A percentile compares a stretch with the other conserved stretches of the same genome.
Evolutionary conservation across 192 early-diverging fungal genomes (phyloP).

Genomic region (Linnemannia zychae): DNA sequence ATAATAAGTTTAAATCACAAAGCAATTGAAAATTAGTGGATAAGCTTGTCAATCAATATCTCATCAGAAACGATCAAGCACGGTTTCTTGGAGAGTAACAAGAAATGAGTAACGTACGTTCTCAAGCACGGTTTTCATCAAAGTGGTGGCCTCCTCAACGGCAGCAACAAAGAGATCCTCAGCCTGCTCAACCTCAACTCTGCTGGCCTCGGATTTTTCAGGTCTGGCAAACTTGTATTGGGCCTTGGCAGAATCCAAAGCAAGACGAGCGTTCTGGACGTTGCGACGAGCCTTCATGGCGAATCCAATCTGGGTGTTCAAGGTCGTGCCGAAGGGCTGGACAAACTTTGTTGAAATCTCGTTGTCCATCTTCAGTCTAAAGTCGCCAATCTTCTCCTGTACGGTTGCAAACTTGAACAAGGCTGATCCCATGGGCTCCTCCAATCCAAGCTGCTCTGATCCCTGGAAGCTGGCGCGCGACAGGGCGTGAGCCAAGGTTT

Average conservation of each 20-base stretch:
- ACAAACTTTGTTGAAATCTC: slow-evolving; percentile 81
- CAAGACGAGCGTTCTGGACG: slow-evolving; percentile 85
- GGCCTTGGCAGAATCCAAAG: slow-evolving; percentile 89
- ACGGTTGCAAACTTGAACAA: slow-evolving; percentile 89
- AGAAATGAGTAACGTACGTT: slow-evolving; percentile 62
- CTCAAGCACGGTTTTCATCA: slow-evolving; percentile 95
- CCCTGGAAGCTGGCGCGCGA: slow-evolving; percentile 75
- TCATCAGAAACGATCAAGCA: neutral
- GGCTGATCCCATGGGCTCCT: slow-evolving; percentile 91
- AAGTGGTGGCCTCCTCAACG: slow-evolving; percentile 94
- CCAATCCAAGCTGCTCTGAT: slow-evolving; percentile 76
- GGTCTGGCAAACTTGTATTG: slow-evolving; percentile 80
- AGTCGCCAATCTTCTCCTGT: slow-evolving; percentile 88
- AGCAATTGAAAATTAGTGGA: neutral
- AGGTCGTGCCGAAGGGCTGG: slow-evolving; percentile 77
- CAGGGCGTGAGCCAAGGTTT: slow-evolving; percentile 82
- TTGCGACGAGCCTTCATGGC: slow-evolving; percentile 90
- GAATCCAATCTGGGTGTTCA: slow-evolving; percentile 81
- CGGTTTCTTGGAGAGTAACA: neutral
- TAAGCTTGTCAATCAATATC: neutral
- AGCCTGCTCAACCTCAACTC: slow-evolving; percentile 88
- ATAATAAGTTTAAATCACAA: neutral
- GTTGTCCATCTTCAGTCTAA: slow-evolving; percentile 81
- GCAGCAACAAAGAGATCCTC: slow-evolving; percentile 97
- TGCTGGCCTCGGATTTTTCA: slow-evolving; percentile 78